Evolutionary conservation across 1,284 basidiomycete species (phyloP), one percentile per base, ranked within the genome.

Genomic region (Moesziomyces globuligerus): DNA sequence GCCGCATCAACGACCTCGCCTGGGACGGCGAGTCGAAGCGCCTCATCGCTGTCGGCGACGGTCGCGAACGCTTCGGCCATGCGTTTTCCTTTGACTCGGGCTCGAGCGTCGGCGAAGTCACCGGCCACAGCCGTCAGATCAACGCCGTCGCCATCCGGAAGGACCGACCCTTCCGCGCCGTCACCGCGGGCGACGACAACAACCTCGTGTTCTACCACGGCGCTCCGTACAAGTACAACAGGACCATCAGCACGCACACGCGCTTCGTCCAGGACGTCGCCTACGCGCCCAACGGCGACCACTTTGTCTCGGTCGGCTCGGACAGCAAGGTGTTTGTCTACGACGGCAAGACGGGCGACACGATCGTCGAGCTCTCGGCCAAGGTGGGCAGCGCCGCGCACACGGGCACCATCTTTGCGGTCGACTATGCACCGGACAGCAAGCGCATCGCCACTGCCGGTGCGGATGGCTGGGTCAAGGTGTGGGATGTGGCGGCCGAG

Each of bases 1-100:
- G 93, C 3, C 87, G 87, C 55, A 88, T 98, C 76, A 94, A 94
- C 76, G 96, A 98, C 83, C 87, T 98, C 6, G 90, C 90, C 20
- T 98, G 94, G 94, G 96, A 98, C 79, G 91, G 91, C 4, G 96
- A 98, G 83, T 78, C 75, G 51, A 96, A 98, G 83, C 88, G 96
- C 15, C 90, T 99, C 72, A 91, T 98, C 47, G 93, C 90, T 17
- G 95, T 94, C n/a, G 96, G 96, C 45, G 93, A 97, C 66, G 95
- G 95, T 38, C 87, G 89, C 67, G 94, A 94, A 79, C 91, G 90
- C 90, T 81, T 77, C 44, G 79, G 78, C 5, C 67, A 72, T 24
- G 79, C 77, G 6, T 81, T 82, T 50, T 52, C 68, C 73, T 89
- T 83, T 28, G 83, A 84, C 66, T 77, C 89, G 26, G 96, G 96